Evolutionary conservation across 179 eudicot genomes (phyloP), one percentile per base, ranked within the genome.

Genomic region (Spinacia oleracea): DNA sequence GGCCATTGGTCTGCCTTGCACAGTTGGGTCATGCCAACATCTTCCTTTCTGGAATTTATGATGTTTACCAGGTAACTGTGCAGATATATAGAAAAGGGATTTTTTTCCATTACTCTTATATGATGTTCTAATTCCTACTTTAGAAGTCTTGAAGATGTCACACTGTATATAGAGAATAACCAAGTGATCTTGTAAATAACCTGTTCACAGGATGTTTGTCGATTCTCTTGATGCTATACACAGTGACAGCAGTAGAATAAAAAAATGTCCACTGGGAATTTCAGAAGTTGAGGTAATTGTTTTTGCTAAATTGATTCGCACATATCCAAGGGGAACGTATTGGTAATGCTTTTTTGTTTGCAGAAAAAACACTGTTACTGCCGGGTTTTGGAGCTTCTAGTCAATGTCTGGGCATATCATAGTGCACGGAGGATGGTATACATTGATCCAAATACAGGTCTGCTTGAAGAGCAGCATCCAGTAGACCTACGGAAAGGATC

Each of bases 21-120:
- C 80, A 89, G 99, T 80, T 96, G 99, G 99, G 97, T 89, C 83
- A 96, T 96, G 99, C 95, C 99, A 58, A 93, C 99, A 79, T 87
- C 97, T 79, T 96, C 99, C 82, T 96, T 93, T 86, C 87, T 93
- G 21, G 99, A 96, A 85, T 96, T 96, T 75, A 72, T 91, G 20
- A 93, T 93, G 98, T 96, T 96, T 62, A 75, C 96, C 78, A 90
- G 99, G 99, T 96, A 91, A 35, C 25, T 74, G 25, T 75, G 15
- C 53, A 48, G 51, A 21, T 71, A 25, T 75, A 18, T 63, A 48
- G 60, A 18, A 78, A 8, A 40, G 50, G 21, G 46, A 20, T 53
- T 18, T 34, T 9, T 62, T 65, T 34, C 42, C 60, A 74, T 80
- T 10, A 35, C 12, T 25, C 25, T 69, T 62, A 38, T 31, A 40